A percentile compares a stretch with the other conserved stretches of the same genome.
Evolutionary conservation across 176 grass and related monocot genomes (phyloP).

Genomic region (Carex myosuroides): DNA sequence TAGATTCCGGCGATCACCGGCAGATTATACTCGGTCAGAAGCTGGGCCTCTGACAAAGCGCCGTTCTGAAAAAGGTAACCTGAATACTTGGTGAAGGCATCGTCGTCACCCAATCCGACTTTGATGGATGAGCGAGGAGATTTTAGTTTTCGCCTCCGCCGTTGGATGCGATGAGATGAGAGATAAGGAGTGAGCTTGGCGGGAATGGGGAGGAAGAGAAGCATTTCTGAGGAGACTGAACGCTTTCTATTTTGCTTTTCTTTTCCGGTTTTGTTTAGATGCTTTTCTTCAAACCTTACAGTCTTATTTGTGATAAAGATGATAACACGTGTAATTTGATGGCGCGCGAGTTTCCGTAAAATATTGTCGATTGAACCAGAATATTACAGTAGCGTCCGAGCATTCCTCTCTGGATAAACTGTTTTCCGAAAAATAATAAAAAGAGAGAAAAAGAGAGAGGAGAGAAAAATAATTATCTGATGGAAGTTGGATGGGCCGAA

Average conservation of each 20-base stretch:
- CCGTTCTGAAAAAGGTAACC: slow-evolving; percentile 80
- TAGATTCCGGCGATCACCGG: slow-evolving; percentile 47
- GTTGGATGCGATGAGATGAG: neutral
- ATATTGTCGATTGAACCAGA: slow-evolving; percentile 4
- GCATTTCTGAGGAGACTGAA: neutral
- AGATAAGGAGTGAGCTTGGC: neutral
- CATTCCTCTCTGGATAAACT: neutral
- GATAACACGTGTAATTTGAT: neutral
- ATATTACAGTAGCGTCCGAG: neutral
- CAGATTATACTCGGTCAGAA: slow-evolving; percentile 47
- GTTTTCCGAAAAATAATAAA: neutral
- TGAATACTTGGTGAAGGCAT: slow-evolving; percentile 84
- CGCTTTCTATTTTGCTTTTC: neutral
- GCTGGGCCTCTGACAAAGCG: slow-evolving; percentile 41
- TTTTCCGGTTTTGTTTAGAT: neutral
- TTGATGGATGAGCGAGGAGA: slow-evolving; percentile 12
- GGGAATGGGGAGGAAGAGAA: slow-evolving; percentile 24
- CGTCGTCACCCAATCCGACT: slow-evolving; percentile 33
- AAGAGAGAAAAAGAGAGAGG: neutral
- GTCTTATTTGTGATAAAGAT: neutral
- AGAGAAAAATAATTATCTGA: neutral
- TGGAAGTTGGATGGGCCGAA: neutral
- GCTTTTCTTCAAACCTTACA: neutral
- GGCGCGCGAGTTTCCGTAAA: neutral
- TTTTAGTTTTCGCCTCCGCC: neutral